Conservation (phyloP, 1,284 basidiomycete genomes). For the Polyporus tsugae region DNA sequence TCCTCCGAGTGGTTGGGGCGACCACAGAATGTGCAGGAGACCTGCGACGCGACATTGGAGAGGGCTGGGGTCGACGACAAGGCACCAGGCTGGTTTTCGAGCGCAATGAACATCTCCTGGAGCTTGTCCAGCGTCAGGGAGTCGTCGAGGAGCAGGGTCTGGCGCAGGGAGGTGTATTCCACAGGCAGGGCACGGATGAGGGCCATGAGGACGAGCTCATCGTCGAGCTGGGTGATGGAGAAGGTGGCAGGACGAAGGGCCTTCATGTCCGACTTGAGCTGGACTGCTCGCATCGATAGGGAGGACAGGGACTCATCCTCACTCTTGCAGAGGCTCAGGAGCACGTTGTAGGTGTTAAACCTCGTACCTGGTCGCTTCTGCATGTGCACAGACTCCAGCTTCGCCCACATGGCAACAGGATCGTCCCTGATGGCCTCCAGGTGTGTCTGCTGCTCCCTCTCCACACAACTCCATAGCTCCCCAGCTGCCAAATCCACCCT, state of each 20-base stretch:
- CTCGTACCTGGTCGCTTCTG: too few species aligned
- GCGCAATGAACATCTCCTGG: slow-evolving; percentile 17
- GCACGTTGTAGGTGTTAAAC: too few species aligned
- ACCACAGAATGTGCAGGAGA: slow-evolving; percentile 38
- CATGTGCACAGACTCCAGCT: too few species aligned
- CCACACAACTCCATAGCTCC: too few species aligned
- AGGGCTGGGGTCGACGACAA: slow-evolving; percentile 16
- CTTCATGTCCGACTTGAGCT: slow-evolving; percentile 14
- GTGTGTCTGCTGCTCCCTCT: too few species aligned
- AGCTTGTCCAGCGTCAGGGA: slow-evolving; percentile 17
- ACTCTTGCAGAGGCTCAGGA: too few species aligned
- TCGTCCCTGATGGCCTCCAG: too few species aligned
- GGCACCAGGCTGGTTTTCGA: slow-evolving; percentile 18
- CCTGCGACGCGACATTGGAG: slow-evolving; percentile 18
- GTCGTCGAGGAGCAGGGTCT: too few species aligned
- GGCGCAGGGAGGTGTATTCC: too few species aligned
- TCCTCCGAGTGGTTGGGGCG: slow-evolving; percentile 43
- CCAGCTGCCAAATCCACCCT: too few species aligned
- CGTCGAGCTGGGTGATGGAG: slow-evolving; percentile 29
- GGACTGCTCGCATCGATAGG: not conserved
- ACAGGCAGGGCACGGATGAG: slow-evolving; percentile 17
- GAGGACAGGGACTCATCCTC: too few species aligned
- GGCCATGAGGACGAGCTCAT: slow-evolving; percentile 36
- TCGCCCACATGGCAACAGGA: too few species aligned
- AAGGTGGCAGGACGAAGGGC: slow-evolving; percentile 19